Conservation (phyloP, 805 yeast genomes). For the Candida chauliodis region DNA sequence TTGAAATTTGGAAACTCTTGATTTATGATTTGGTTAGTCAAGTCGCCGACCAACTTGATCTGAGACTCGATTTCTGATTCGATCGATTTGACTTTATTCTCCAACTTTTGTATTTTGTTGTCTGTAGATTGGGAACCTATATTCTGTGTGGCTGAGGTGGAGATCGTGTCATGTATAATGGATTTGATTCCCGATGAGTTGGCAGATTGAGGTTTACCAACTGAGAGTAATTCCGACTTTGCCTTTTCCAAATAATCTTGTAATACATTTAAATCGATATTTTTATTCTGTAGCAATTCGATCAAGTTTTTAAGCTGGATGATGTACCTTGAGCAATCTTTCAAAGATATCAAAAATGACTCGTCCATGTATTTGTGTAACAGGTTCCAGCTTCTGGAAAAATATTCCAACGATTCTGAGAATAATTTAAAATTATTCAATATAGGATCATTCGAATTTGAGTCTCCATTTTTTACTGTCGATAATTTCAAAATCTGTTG, state of each 20-base stretch:
- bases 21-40: conserved; percentile 43
- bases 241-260: conserved; percentile 75
- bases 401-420: conserved; percentile 33
- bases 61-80: conserved; percentile 45
- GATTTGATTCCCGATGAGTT: conserved; percentile 19
- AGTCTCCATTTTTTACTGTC: conserved; percentile 29
- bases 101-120: conserved; percentile 39
- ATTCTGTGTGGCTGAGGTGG: conserved; percentile 43
- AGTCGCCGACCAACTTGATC: conserved; percentile 42
- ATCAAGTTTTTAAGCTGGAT: conserved; percentile 51
- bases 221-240: conserved; percentile 51
- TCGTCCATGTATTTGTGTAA: conserved; percentile 59
- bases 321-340: conserved; percentile 78
- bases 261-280: conserved; percentile 84
- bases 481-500: conserved; percentile 68
- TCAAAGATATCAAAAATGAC: conserved; percentile 75
- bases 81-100: conserved; percentile 38
- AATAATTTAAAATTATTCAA: conserved; percentile 33
- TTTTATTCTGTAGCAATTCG: conserved; percentile 85
- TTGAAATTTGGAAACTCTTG: conserved; percentile 69
- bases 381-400: conserved; percentile 38
- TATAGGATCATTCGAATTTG: conserved; percentile 14
- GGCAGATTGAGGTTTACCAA: conserved; percentile 28
- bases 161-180: conserved; percentile 42
- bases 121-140: conserved; percentile 42